These are phyloP conservation scores for Coemansia nantahalensis DNA, from an alignment of 192 early-diverging fungal genomes.

Conservation along the genomic window DNA sequence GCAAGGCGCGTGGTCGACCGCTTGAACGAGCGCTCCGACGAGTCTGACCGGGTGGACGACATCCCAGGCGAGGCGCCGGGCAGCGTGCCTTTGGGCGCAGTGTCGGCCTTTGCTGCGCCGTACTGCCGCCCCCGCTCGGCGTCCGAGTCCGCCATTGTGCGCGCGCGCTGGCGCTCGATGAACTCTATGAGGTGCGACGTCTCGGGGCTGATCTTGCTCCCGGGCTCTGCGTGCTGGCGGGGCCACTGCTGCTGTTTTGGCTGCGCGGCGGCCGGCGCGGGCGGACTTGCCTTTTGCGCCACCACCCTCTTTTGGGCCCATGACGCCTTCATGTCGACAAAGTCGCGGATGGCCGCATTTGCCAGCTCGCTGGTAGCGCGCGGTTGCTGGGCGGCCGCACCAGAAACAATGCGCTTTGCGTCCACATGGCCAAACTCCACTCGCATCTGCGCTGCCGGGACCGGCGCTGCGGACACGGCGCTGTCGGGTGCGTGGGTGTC, in stretches of 20 bases:
- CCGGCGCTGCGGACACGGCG: not conserved
- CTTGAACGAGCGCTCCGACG: slow-evolving; percentile 47
- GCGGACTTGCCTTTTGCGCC: not conserved
- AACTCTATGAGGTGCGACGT: slow-evolving; percentile 49
- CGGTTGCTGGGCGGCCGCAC: slow-evolving; percentile 4
- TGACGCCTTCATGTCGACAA: slow-evolving; percentile 20
- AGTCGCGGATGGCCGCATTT: slow-evolving; percentile 25
- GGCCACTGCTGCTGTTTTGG: not conserved
- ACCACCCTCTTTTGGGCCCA: not conserved
- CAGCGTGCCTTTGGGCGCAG: not conserved
- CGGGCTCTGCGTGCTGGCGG: no score
- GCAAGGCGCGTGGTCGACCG: slow-evolving; percentile 48
- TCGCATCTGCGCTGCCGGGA: not conserved
- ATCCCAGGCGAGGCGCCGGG: not conserved
- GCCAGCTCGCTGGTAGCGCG: slow-evolving; percentile 19
- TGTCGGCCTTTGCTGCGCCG: not conserved
- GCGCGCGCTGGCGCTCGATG: slow-evolving; percentile 39
- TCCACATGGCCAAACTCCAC: slow-evolving; percentile 1
- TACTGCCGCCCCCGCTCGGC: not conserved
- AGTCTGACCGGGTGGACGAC: slow-evolving; percentile 21
- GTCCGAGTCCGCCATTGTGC: slow-evolving; percentile 6
- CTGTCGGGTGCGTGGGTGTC: slow-evolving; percentile 27
- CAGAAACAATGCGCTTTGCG: no score
- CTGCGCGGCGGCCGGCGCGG: not conserved
- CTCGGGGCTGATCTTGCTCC: slow-evolving; percentile 8